Evolutionary conservation across 257 asterid genomes (phyloP).

Genomic region (Primulina eburnea): DNA sequence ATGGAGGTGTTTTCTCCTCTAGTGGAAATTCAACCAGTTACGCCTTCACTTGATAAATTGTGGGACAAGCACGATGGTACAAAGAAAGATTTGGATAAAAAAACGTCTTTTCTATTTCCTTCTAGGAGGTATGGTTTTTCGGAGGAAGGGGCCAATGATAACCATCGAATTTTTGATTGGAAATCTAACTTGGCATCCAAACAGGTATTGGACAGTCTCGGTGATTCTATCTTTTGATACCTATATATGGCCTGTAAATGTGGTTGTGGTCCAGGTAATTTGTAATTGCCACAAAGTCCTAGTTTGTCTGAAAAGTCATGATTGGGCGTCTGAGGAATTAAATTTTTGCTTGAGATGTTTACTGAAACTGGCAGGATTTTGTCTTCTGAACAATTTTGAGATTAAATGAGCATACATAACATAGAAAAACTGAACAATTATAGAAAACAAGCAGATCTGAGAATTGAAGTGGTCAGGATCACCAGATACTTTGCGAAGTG

Average conservation of each 20-base stretch:
- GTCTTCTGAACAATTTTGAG: neutral
- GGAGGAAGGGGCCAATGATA: constrained; percentile 60
- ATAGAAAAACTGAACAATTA: neutral
- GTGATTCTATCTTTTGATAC: constrained; percentile 7
- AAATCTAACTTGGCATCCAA: constrained; percentile 57
- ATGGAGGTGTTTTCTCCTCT: constrained; percentile 98
- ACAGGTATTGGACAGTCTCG: constrained; percentile 48
- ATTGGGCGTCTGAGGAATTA: neutral
- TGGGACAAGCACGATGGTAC: constrained; percentile 61
- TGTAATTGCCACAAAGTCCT: neutral
- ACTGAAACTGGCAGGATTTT: neutral
- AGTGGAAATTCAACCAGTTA: constrained; percentile 89
- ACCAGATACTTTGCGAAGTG: neutral
- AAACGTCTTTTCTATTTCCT: constrained; percentile 52
- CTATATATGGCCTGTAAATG: constrained; percentile 3
- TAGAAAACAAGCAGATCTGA: too few relatives aligned
- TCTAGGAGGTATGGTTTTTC: constrained; percentile 70
- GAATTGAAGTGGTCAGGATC: neutral
- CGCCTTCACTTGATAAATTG: constrained; percentile 79
- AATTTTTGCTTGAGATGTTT: neutral
- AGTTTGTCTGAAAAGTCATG: neutral
- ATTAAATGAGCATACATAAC: neutral
- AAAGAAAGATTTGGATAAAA: constrained; percentile 65
- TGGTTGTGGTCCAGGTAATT: neutral
- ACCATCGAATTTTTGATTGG: constrained; percentile 68